Conservation (phyloP, 768 basidiomycete species). For the Lentinula detonsa region DNA sequence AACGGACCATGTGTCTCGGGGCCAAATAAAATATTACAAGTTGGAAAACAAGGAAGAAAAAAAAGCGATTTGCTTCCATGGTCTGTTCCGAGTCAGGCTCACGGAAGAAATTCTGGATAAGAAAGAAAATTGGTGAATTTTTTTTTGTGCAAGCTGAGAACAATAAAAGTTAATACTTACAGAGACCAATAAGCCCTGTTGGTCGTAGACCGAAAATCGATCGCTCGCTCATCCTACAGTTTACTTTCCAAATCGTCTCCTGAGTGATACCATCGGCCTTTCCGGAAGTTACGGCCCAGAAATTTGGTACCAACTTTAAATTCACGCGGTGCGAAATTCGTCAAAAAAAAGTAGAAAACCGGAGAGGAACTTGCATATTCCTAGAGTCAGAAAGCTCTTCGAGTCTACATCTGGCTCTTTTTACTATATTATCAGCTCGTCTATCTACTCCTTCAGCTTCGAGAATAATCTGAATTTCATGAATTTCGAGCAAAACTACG, state of each 20-base stretch:
- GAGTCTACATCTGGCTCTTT: background rate
- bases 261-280: background rate
- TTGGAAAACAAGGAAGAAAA: background rate
- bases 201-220: background rate
- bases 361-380: background rate
- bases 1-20: background rate
- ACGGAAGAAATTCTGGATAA: background rate
- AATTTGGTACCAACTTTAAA: background rate
- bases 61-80: background rate
- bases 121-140: background rate
- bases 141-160: background rate
- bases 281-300: background rate
- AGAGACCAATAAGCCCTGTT: background rate
- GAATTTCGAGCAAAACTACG: background rate
- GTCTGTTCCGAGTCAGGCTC: background rate
- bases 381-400: background rate
- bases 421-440: background rate
- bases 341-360: conserved; percentile 6
- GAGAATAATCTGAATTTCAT: background rate
- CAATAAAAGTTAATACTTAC: background rate
- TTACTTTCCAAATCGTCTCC: background rate
- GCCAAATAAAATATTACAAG: background rate
- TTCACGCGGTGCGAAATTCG: background rate
- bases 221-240: background rate
- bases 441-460: background rate